Evolutionary conservation across 1,139 yeast species (phyloP).

Genomic region (Pichia sp.): DNA sequence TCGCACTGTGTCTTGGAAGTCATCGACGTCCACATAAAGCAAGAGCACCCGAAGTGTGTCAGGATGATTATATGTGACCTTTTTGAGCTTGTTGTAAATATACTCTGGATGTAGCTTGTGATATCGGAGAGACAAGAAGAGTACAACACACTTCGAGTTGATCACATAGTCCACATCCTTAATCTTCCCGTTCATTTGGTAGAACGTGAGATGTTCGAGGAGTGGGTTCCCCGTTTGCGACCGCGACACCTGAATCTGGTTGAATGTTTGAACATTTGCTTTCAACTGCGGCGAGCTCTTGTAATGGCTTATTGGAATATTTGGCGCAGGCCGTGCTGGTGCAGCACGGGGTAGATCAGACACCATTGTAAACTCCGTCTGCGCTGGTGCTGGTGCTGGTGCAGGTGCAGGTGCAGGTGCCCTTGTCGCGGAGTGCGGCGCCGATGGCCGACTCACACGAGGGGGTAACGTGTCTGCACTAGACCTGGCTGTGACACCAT

Average conservation of each 20-base stretch:
- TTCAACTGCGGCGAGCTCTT: too few species aligned
- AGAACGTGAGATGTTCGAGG: conserved; percentile 39
- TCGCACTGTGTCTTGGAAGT: conserved; percentile 60
- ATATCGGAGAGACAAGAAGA: conserved; percentile 73
- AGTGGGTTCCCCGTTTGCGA: conserved; percentile 59
- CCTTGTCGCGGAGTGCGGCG: conserved; percentile 1
- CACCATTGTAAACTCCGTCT: background rate
- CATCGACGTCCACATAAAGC: conserved; percentile 72
- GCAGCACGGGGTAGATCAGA: background rate
- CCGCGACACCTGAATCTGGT: conserved; percentile 36
- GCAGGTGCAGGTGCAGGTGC: conserved; percentile 1
- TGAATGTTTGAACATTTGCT: conserved; percentile 19
- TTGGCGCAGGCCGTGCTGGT: background rate
- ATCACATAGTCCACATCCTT: conserved; percentile 62
- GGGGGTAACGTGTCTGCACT: background rate
- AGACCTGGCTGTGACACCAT: background rate
- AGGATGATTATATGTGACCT: conserved; percentile 28
- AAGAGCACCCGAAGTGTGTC: conserved; percentile 52
- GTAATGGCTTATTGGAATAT: too few species aligned
- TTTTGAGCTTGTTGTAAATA: conserved; percentile 61
- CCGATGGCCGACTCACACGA: background rate
- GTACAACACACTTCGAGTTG: conserved; percentile 55
- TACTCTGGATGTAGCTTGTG: conserved; percentile 88
- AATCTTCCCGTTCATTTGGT: conserved; percentile 39
- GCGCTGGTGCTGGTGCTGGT: background rate